Conservation (phyloP, 148 eudicot genomes). For the Polygonum aviculare region DNA sequence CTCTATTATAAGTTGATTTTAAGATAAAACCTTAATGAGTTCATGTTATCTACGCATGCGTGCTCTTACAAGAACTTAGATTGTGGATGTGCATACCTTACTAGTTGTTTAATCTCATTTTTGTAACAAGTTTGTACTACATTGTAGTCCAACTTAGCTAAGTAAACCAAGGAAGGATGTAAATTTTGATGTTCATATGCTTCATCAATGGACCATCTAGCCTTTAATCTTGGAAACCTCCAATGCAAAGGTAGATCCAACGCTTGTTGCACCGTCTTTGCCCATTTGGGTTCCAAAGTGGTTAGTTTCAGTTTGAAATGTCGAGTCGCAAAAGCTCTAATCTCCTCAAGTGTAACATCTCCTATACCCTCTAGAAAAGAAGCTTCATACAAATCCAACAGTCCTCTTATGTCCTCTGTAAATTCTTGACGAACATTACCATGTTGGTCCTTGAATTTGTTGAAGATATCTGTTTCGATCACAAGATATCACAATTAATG, state of each 20-base stretch:
- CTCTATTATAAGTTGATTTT: too few relatives aligned
- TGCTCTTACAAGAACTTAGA: too few relatives aligned
- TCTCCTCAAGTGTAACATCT: background rate
- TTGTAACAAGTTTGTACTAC: background rate
- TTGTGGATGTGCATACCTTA: background rate
- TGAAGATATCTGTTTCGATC: background rate
- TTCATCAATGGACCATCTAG: background rate
- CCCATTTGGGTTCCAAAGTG: background rate
- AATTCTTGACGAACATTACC: background rate
- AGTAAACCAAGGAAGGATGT: background rate
- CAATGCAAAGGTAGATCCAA: constrained; percentile 3
- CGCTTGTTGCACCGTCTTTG: background rate
- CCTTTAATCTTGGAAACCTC: constrained; percentile 3
- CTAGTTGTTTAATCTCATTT: background rate
- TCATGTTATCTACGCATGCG: too few relatives aligned
- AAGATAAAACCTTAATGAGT: too few relatives aligned
- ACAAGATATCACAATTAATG: too few relatives aligned
- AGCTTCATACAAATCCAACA: background rate
- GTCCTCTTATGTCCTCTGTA: background rate
- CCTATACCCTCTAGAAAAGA: background rate
- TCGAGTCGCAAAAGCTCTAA: background rate
- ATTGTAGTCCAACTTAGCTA: constrained; percentile 3
- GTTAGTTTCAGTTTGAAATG: background rate
- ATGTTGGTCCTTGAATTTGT: background rate
- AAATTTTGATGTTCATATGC: background rate